Evolutionary conservation across 768 basidiomycete genomes (phyloP), one percentile per base, ranked within the genome.

Genomic region (Lyophyllum atratum): DNA sequence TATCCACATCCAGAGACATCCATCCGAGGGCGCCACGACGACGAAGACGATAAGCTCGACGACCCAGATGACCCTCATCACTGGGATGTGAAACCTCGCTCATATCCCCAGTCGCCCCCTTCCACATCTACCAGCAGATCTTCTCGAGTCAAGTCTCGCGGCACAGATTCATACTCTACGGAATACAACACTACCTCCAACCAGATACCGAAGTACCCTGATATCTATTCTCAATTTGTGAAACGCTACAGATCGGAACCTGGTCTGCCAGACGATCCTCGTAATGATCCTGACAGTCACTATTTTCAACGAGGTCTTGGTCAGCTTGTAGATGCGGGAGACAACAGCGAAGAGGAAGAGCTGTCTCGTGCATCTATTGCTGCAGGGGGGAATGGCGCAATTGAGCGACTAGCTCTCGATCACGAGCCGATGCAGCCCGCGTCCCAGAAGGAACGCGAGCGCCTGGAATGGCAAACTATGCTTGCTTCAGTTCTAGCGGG

Each of bases 381-480:
- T 34, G 64, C 72, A 26, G 76, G 72, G 22, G 74, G 74, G 48
- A 82, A 84, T 50, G 73, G 68, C 26, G 66, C 70, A 15, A 75
- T 78, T 56, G 83, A 87, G 61, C 78, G 80, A 14, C 71, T 81
- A 47, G 72, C 81, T 55, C 74, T 84, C 29, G 88, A 90, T 64
- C 75, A 83, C 5, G 87, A 90, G 61, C 78, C 82, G 46, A 80
- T 83, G 49, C 80, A 86, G 56, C 86, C 89, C 24, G 82, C 85
- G 40, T 87, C 90, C 1, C 76, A 80, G 52, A 85, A 90, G 64
- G 90, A 93, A 66, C 80, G 84, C 59, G 91, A 94, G 64, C 80
- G 95, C 25, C 72, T 95, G 47, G 95, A 97, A 72, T 98, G 97
- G 97, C 94, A 95, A 72, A 89, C 89, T 17, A 90, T 98, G 86